phyloP scores from a whole-genome alignment of 352 stramenopile genomes.

The Globisporangium perplexum region DNA sequence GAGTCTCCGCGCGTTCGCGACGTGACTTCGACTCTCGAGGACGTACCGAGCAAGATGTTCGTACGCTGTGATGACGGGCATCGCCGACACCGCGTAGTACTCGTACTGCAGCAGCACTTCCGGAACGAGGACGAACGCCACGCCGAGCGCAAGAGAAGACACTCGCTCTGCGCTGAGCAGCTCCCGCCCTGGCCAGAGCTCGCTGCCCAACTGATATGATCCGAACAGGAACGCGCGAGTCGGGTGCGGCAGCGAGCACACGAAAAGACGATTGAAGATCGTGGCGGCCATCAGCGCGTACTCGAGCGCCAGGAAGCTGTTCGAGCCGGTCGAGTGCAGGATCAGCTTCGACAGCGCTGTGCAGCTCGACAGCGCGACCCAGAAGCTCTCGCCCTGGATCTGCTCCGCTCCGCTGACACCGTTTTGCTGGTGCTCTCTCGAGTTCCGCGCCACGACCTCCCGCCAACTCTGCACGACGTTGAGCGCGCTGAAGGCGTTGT shows the following conservation, averaged over 20 bases:
- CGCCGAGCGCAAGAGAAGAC: slow-evolving; percentile 22
- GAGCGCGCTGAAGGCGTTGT: slow-evolving; percentile 65
- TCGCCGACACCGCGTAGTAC: slow-evolving; percentile 31
- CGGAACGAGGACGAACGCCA: slow-evolving; percentile 37
- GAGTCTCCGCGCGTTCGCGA: slow-evolving; percentile 44
- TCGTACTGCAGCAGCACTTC: slow-evolving; percentile 54
- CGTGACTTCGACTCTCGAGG: slow-evolving; percentile 40
- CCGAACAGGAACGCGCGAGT: slow-evolving; percentile 53
- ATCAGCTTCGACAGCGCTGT: slow-evolving; percentile 50
- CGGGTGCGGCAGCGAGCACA: slow-evolving; percentile 55
- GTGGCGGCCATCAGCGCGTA: slow-evolving; percentile 62
- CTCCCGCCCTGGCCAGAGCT: slow-evolving; percentile 57
- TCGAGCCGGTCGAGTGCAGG: slow-evolving; percentile 26
- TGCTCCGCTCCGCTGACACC: slow-evolving; percentile 14
- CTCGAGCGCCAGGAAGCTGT: slow-evolving; percentile 39
- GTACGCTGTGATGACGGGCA: slow-evolving; percentile 56
- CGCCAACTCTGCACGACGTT: slow-evolving; percentile 44
- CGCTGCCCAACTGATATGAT: slow-evolving; percentile 36
- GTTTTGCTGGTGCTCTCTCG: slow-evolving; percentile 15
- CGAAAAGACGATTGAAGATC: slow-evolving; percentile 50
- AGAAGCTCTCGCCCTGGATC: slow-evolving; percentile 54
- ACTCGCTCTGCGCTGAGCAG: slow-evolving; percentile 38
- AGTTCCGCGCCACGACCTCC: slow-evolving; percentile 23
- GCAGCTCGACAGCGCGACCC: slow-evolving; percentile 45
- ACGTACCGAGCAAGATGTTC: slow-evolving; percentile 36